Evolutionary conservation across 1,284 basidiomycete genomes (phyloP).

Genomic region (Tilletia caries): DNA sequence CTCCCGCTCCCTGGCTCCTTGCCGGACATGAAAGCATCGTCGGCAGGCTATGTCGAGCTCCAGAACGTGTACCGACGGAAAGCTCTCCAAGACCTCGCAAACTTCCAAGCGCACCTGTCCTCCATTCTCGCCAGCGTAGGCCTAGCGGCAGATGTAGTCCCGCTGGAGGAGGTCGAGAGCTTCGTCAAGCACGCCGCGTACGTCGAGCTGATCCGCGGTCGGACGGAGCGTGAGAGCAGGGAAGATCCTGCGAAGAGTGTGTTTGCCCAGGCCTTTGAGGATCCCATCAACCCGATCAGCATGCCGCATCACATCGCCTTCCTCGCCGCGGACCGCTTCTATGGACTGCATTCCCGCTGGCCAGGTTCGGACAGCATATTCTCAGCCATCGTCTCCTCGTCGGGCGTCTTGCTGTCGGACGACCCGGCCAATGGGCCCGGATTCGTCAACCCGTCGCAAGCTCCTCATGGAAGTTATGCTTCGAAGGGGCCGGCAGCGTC

Average conservation of each 20-base stretch:
- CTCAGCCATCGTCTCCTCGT: constrained; percentile 11
- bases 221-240: constrained; percentile 55
- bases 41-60: constrained; percentile 72
- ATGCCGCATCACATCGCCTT: constrained; percentile 54
- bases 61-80: constrained; percentile 72
- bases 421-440: constrained; percentile 8
- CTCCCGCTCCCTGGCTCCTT: constrained; percentile 67
- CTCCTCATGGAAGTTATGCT: background rate
- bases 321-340: constrained; percentile 56
- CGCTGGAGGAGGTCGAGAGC: constrained; percentile 63
- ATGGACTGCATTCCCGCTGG: constrained; percentile 53
- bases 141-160: constrained; percentile 48
- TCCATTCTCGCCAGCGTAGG: constrained; percentile 45
- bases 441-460: background rate
- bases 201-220: constrained; percentile 72
- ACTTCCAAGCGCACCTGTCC: constrained; percentile 54
- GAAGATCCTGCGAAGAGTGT: constrained; percentile 50
- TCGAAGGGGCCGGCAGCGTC: background rate
- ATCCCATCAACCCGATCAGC: constrained; percentile 44
- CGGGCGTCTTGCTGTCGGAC: constrained; percentile 8
- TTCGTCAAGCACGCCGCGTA: constrained; percentile 90
- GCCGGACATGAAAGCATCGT: constrained; percentile 95
- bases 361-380: constrained; percentile 51
- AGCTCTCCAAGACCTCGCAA: constrained; percentile 67
- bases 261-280: constrained; percentile 32